These are phyloP conservation scores for Aspergillus hancockii DNA, from an alignment of 495 filamentous ascomycete genomes.

Conservation along the genomic window DNA sequence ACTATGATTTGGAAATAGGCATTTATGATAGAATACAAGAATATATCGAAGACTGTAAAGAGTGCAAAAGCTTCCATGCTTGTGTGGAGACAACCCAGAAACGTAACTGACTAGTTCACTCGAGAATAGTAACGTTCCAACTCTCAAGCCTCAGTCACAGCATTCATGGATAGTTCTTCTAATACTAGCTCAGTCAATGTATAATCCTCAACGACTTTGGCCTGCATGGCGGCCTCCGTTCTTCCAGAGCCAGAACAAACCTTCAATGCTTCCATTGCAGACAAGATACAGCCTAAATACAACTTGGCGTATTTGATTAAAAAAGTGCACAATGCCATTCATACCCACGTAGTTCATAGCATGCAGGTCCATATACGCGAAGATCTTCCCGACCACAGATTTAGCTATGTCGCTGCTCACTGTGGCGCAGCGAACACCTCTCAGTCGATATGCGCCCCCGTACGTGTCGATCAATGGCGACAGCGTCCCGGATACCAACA, in stretches of 20 bases:
- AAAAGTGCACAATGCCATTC: not conserved
- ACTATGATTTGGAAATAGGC: too few species aligned
- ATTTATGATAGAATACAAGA: too few species aligned
- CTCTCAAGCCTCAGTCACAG: slow-evolving; percentile 6
- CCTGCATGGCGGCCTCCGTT: not conserved
- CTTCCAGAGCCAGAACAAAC: not conserved
- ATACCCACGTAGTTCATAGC: slow-evolving; percentile 1
- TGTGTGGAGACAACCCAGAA: too few species aligned
- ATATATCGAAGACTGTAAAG: too few species aligned
- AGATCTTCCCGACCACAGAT: not conserved
- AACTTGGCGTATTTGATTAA: slow-evolving; percentile 1
- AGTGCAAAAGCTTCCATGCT: too few species aligned
- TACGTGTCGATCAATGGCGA: not conserved
- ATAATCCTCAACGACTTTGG: slow-evolving; percentile 12
- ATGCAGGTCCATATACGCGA: not conserved
- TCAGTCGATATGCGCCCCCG: not conserved
- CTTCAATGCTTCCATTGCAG: not conserved
- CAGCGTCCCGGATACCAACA: not conserved
- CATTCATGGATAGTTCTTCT: slow-evolving; percentile 12
- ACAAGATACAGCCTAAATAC: not conserved
- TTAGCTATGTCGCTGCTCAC: slow-evolving; percentile 1
- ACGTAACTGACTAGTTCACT: too few species aligned
- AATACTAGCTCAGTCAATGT: slow-evolving; percentile 9
- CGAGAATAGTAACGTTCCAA: not conserved
- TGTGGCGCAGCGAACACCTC: not conserved